These are phyloP conservation scores for Fusarium guadeloupense DNA, from an alignment of 2,329 filamentous ascomycete species.

Conservation along the genomic window DNA sequence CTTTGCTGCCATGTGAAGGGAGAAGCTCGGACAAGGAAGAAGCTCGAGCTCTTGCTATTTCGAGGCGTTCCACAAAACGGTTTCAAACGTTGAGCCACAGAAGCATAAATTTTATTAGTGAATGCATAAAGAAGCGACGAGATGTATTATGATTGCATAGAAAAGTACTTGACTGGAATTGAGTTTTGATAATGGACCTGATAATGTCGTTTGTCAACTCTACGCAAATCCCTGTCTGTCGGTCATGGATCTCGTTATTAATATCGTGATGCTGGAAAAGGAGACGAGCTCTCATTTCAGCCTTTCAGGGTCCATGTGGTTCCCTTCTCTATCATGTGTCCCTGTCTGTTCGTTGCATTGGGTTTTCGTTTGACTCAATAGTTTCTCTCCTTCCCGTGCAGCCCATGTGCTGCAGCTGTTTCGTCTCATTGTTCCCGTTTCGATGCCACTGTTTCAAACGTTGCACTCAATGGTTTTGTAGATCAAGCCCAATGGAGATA, in stretches of 20 bases:
- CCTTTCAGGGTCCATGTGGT: slow-evolving; percentile 24
- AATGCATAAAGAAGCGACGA: slow-evolving; percentile 5
- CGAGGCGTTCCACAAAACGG: slow-evolving; percentile 17
- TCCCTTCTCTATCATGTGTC: slow-evolving; percentile 22
- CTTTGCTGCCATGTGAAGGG: slow-evolving; percentile 27
- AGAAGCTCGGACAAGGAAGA: slow-evolving; percentile 2
- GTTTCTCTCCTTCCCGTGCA: neutral
- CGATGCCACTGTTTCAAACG: slow-evolving; percentile 17
- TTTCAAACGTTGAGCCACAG: slow-evolving; percentile 18
- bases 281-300: neutral
- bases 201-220: slow-evolving; percentile 3
- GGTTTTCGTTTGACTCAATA: slow-evolving; percentile 7
- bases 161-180: neutral
- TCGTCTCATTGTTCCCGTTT: slow-evolving; percentile 1
- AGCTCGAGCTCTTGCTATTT: slow-evolving; percentile 8
- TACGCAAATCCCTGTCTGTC: neutral
- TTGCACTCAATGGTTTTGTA: slow-evolving; percentile 9
- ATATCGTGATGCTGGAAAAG: neutral
- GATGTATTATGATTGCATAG: slow-evolving; percentile 2
- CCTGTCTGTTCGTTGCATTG: neutral
- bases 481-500: slow-evolving; percentile 21
- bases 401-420: neutral
- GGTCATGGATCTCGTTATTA: neutral
- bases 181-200: slow-evolving; percentile 3
- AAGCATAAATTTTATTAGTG: slow-evolving; percentile 11